Conservation (phyloP, 192 early-diverging fungal species). For the Linnemannia elongata region DNA sequence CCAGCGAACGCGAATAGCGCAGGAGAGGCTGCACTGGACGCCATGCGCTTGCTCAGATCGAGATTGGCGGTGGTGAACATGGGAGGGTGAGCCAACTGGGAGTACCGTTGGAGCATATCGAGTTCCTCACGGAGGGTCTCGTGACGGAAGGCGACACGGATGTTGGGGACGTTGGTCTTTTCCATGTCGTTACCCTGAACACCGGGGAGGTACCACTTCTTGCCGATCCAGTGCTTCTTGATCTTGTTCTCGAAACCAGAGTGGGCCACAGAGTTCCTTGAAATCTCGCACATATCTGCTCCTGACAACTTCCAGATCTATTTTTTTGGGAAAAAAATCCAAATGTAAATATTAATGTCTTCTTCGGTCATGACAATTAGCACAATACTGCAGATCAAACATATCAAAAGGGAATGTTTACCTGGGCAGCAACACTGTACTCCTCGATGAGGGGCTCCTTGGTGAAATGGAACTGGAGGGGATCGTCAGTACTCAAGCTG, state of each 20-base stretch:
- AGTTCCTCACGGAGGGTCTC: conserved; percentile 91
- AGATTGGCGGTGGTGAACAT: conserved; percentile 36
- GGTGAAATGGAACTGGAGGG: conserved; percentile 98
- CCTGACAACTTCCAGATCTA: conserved; percentile 94
- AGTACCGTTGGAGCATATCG: conserved; percentile 63
- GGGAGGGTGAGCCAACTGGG: conserved; percentile 40
- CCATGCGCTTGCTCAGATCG: conserved; percentile 54
- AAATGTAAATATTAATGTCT: not conserved
- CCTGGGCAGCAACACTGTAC: conserved; percentile 96
- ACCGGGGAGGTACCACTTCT: conserved; percentile 82
- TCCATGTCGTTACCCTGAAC: conserved; percentile 89
- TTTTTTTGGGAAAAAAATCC: not conserved
- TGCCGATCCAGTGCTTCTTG: conserved; percentile 96
- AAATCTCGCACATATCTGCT: conserved; percentile 97
- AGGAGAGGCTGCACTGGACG: conserved; percentile 39
- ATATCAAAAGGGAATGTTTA: conserved; percentile 21
- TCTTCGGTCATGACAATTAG: not conserved
- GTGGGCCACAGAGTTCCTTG: conserved; percentile 91
- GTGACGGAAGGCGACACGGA: conserved; percentile 87
- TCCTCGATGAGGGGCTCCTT: conserved; percentile 98
- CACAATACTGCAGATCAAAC: not conserved
- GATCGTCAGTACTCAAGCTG: conserved; percentile 94
- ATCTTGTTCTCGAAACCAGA: conserved; percentile 92
- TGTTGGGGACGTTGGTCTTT: conserved; percentile 95
- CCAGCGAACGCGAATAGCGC: conserved; percentile 23